Base-by-base conservation (phyloP, 192 early-diverging fungal species). In the Linnemannia zychae region DNA sequence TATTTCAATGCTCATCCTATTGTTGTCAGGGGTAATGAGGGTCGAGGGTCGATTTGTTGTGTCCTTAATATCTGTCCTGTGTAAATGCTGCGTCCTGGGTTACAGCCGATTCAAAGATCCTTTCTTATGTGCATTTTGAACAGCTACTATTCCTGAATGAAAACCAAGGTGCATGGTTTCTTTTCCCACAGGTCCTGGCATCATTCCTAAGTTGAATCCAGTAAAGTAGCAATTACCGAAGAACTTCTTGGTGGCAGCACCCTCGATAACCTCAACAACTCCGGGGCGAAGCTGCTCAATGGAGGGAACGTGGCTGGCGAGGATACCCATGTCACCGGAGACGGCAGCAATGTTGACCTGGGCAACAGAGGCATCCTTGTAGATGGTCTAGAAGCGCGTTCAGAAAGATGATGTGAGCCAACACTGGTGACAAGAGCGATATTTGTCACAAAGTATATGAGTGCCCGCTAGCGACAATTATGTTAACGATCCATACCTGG, bases 241-340 rank as follows among this genome's bases (percentile, higher is more conserved):
- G 92, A 92, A 98, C 94, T 97, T 98, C 88, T 96, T 90, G 81
- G 92, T 91, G 78, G 90, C 90, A 77, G 91, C 84, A 86, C 93
- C 90, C 74, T 93, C 91, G 72, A 98, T 88, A 75, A 98, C 90
- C 88, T 97, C 96, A 67, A 99, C 75, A 40, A 97, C 89, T 57
- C 96, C 95, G 44, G 97, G 96, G 90, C 95, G 95, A 52, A 99
- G 94, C 92, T 98, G 96, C 88, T 97, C 96, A 81, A 99, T 95
- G 69, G 94, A 96, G 24, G 97, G 96, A 65, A 99, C 97, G 93
- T 99, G 98, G 91, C 96, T 95, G 76, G 97, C 97, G 31, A 99
- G 93, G 78, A 99, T 95, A 98, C 98, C 98, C 93, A 99, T 96
- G 87, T 98, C 97, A 74, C 98, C 98, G 37, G 96, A 96, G 44